phyloP scores from a whole-genome alignment of 495 filamentous ascomycete species.

The Penicillium ucsense region DNA sequence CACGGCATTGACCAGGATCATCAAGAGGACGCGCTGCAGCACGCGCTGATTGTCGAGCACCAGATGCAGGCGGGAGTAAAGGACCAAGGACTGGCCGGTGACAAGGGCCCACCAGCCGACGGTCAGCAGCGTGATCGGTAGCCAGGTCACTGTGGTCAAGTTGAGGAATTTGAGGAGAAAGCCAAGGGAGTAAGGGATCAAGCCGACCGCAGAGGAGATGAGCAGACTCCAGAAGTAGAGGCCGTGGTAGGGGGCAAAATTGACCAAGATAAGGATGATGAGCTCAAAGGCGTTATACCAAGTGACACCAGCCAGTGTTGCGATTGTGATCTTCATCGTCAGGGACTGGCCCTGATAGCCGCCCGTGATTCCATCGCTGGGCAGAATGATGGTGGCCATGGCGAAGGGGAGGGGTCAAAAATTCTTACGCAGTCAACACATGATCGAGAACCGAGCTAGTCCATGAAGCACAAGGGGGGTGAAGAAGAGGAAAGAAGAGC shows the following conservation, averaged over 20 bases:
- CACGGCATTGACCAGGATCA: slow-evolving; percentile 50
- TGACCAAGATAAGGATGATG: slow-evolving; percentile 44
- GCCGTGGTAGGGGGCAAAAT: slow-evolving; percentile 42
- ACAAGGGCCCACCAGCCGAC: slow-evolving; percentile 58
- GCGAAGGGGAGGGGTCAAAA: not conserved
- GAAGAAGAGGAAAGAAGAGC: no score
- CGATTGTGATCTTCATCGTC: slow-evolving; percentile 39
- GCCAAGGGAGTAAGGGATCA: slow-evolving; percentile 48
- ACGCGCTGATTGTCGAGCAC: slow-evolving; percentile 40
- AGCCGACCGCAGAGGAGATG: slow-evolving; percentile 42
- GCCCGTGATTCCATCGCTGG: slow-evolving; percentile 36
- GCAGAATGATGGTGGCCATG: slow-evolving; percentile 18
- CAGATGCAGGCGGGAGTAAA: slow-evolving; percentile 60
- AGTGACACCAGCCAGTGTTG: slow-evolving; percentile 42
- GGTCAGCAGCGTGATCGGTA: slow-evolving; percentile 36
- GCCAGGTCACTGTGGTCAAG: slow-evolving; percentile 27
- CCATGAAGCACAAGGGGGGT: no score
- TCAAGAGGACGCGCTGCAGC: slow-evolving; percentile 42
- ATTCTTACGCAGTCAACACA: no score
- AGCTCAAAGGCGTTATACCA: slow-evolving; percentile 49
- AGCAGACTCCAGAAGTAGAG: slow-evolving; percentile 52
- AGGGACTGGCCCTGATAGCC: slow-evolving; percentile 26
- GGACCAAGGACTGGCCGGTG: slow-evolving; percentile 54
- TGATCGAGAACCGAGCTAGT: no score
- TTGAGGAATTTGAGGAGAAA: slow-evolving; percentile 54